These are phyloP conservation scores for Dichotomocladium elegans DNA, from an alignment of 371 early-diverging fungal genomes.

Conservation along the genomic window DNA sequence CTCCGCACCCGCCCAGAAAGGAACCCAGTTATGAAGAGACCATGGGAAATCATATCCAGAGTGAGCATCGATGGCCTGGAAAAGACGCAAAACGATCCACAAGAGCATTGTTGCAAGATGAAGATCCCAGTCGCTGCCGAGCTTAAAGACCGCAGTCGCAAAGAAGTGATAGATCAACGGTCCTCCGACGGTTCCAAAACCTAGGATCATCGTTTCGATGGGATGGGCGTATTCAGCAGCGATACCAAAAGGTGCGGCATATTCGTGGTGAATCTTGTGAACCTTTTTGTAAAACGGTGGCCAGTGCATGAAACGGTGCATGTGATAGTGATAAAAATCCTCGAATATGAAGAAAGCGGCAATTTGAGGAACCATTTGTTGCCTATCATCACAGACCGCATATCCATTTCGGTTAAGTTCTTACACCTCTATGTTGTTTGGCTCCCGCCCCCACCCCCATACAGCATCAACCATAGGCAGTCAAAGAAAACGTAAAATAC, in stretches of 20 bases:
- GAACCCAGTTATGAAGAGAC: constrained; percentile 73
- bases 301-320: constrained; percentile 86
- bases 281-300: constrained; percentile 83
- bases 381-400: constrained; percentile 16
- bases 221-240: constrained; percentile 88
- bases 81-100: constrained; percentile 77
- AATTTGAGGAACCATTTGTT: constrained; percentile 43
- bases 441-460: no score
- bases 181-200: constrained; percentile 75
- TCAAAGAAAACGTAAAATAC: constrained; percentile 40
- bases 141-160: constrained; percentile 8
- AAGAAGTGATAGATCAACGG: constrained; percentile 53
- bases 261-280: constrained; percentile 94
- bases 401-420: no score
- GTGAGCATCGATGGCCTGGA: constrained; percentile 89
- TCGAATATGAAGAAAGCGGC: constrained; percentile 81
- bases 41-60: constrained; percentile 95
- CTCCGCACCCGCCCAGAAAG: constrained; percentile 81
- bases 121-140: constrained; percentile 50
- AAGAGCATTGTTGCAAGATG: constrained; percentile 78
- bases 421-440: no score
- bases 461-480: no score
- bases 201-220: constrained; percentile 71
- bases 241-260: constrained; percentile 86
- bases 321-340: constrained; percentile 77